Conservation (phyloP, 768 basidiomycete genomes). For the Podaxis mareebaensis region DNA sequence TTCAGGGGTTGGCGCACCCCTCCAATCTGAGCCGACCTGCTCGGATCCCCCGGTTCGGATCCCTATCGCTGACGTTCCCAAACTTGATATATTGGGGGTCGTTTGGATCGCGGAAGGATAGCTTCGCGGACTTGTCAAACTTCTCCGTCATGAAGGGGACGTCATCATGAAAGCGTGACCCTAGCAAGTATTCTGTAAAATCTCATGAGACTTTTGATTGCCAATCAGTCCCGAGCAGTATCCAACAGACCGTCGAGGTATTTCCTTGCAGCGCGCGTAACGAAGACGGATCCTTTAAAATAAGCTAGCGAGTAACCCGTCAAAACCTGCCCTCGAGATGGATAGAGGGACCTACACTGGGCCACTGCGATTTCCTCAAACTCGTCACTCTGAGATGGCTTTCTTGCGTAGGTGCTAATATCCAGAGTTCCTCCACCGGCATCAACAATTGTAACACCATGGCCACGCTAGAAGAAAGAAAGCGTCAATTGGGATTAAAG, state of each 20-base stretch:
- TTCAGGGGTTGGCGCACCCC: constrained; percentile 16
- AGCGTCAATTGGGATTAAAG: background rate
- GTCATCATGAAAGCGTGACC: constrained; percentile 20
- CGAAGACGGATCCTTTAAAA: constrained; percentile 47
- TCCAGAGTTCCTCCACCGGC: constrained; percentile 65
- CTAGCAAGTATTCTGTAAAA: constrained; percentile 16
- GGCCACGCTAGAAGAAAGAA: constrained; percentile 31
- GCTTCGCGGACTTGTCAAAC: constrained; percentile 25
- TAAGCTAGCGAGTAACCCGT: constrained; percentile 30
- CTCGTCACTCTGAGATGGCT: constrained; percentile 20
- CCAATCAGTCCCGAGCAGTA: too few species aligned
- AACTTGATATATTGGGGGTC: constrained; percentile 25
- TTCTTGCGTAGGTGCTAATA: constrained; percentile 50
- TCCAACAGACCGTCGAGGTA: constrained; percentile 35
- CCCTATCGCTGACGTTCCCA: constrained; percentile 22
- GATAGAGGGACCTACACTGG: constrained; percentile 29
- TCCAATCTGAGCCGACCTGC: constrained; percentile 23
- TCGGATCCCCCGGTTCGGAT: constrained; percentile 20
- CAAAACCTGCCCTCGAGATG: background rate
- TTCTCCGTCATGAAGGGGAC: constrained; percentile 20
- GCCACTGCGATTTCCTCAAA: constrained; percentile 45
- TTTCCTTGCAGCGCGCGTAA: constrained; percentile 37
- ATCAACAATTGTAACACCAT: constrained; percentile 56
- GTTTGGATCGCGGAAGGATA: constrained; percentile 20
- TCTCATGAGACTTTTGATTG: background rate